Base-by-base conservation (phyloP, 1,284 basidiomycete genomes). In the Pseudozyma hubeiensis region DNA sequence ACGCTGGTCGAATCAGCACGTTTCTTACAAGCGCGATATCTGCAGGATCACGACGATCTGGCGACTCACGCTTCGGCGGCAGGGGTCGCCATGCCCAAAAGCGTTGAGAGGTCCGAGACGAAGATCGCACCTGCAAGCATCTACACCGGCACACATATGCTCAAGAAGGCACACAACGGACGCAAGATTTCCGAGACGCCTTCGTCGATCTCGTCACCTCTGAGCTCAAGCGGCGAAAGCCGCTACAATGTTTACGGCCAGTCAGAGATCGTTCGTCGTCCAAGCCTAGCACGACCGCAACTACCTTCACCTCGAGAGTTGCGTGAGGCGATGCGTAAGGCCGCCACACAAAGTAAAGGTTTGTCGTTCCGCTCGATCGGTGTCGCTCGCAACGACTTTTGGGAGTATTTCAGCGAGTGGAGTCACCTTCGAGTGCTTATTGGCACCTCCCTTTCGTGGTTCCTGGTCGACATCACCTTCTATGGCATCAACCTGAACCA, bases 401-500 rank as follows among this genome's bases (percentile, higher is more conserved):
- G 65, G 43, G 43, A 44, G 29, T 77, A 78, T 54, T 78, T 75
- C 46, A 68, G 68, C 39, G 56, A 79, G 53, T 75, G 70, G 65
- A 43, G 49, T n/a, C 71, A 77, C 49, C 62, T 75, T 29, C 52
- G 62, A 31, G 37, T 62, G 24, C 73, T 79, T 56, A 51, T 72
- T 14, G 80, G 81, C 14, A 61, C 55, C 29, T 58, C 70, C 4
- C 35, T 60, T 30, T 58, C 54, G 13, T 78, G 76, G 82, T 85
- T 79, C 66, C 70, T 75, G 3, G 79, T 85, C 35, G 91, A 93
- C 88, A 89, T 93, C 61, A 86, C 84, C 19, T 94, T 93, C 86
- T 82, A 91, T 81, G 92, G 92, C 64, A 88, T 93, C 85, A 92
- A 91, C 58, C 87, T 93, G 64, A 93, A 93, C 86, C 90, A 90